Base-by-base conservation (phyloP, 805 yeast genomes). In the Pichia manshurica region DNA sequence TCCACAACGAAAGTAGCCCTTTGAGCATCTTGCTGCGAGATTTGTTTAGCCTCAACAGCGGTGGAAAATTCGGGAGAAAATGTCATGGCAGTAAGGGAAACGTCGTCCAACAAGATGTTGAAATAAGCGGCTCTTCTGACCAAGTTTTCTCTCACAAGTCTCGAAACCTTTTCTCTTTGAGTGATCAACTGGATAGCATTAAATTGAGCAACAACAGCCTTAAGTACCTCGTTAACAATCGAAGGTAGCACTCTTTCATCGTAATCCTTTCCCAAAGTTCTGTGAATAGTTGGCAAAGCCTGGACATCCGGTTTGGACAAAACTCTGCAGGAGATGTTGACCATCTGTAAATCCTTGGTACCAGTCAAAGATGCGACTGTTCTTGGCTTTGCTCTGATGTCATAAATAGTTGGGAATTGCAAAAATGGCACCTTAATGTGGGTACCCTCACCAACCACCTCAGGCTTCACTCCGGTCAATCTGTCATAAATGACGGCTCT, bases 21-120 rank as follows among this genome's bases (percentile, higher is more conserved):
- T 71, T 93, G 97, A 19, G 99, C 98, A 65, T 93, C 99, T 74
- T 93, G 99, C 69, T 93, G 99, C 25, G 99, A 98, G 69, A 93
- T 93, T 73, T 93, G 99, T 70, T 93, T 93, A 49, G 96, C 96
- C 72, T 93, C 99, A 47, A 93, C 99, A 4, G 98, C 98, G 39
- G 85, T 82, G 37, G 98, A 90, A 67, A 93, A 93, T 68, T 93
- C 99, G 25, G 99, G 99, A 3, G 96, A 86, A 67, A 93, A 93
- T 1, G 97, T 87, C 98, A 93, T 93, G 59, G 73, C 88, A 2
- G 99, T 93, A 61, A 93, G 79, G 6, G 99, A 93, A 40, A 93
- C 99, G 69, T 93, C 99, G 66, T 93, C 99, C 59, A 93, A 75
- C 53, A 78, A 64, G 54, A 93, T 81, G 69, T 87, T 87, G 75